phyloP scores from a whole-genome alignment of 2,329 filamentous ascomycete genomes.

The Sporothrix curviconia region DNA sequence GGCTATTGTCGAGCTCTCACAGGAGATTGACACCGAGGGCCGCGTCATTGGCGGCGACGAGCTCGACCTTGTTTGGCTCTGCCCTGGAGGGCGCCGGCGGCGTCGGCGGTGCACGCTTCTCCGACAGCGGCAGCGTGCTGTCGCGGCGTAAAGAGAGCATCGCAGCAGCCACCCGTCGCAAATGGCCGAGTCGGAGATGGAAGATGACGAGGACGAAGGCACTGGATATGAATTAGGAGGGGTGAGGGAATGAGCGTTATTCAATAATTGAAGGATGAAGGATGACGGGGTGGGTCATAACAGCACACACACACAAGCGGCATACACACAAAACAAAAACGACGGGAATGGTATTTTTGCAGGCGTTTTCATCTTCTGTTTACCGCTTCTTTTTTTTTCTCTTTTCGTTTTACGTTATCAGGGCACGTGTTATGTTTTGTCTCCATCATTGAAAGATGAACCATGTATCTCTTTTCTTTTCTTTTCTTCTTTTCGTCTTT shows the following conservation, averaged over 20 bases:
- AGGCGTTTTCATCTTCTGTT: too few species aligned
- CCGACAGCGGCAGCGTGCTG: conserved; percentile 32
- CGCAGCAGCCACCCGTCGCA: conserved; percentile 54
- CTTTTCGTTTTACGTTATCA: too few species aligned
- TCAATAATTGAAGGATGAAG: background rate
- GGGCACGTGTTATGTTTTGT: too few species aligned
- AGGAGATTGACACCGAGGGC: conserved; percentile 91
- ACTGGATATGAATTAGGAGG: conserved; percentile 21
- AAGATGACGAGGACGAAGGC: conserved; percentile 23
- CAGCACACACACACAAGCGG: too few species aligned
- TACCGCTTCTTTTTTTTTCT: background rate
- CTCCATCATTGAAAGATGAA: background rate
- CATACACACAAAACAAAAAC: too few species aligned
- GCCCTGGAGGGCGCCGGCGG: conserved; percentile 37
- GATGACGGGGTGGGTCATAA: background rate
- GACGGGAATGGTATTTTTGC: background rate
- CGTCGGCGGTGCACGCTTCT: conserved; percentile 28
- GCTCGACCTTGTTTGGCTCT: conserved; percentile 50
- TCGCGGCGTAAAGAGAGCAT: conserved; percentile 51
- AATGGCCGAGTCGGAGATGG: conserved; percentile 47
- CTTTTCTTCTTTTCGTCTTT: background rate
- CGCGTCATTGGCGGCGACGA: conserved; percentile 84
- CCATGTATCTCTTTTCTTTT: background rate
- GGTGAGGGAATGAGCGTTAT: background rate
- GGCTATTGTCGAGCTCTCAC: conserved; percentile 82